Evolutionary conservation across 2,329 filamentous ascomycete genomes (phyloP).

Genomic region (Aspergillus ustus): DNA sequence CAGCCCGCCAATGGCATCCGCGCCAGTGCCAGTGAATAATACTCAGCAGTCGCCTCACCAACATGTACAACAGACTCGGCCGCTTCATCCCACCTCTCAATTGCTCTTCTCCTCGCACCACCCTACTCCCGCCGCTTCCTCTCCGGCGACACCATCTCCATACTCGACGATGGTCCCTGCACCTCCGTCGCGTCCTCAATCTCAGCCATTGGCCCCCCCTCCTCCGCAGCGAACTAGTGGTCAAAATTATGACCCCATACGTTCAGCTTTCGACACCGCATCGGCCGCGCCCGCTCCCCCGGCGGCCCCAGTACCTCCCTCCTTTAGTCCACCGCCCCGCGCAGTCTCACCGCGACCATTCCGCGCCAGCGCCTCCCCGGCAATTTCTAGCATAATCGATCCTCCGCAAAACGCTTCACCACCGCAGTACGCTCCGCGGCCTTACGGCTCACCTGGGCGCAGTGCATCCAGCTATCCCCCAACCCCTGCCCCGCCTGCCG

Average conservation of each 20-base stretch:
- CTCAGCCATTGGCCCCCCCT: constrained; percentile 49
- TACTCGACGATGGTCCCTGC: constrained; percentile 28
- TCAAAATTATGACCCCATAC: constrained; percentile 87
- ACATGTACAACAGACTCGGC: constrained; percentile 26
- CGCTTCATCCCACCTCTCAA: constrained; percentile 23
- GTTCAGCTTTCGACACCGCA: constrained; percentile 64
- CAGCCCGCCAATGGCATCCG: constrained; percentile 20
- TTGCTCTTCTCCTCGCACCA: constrained; percentile 37
- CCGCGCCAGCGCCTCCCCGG: constrained; percentile 85
- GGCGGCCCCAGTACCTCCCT: constrained; percentile 14
- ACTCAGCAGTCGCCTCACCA: constrained; percentile 17
- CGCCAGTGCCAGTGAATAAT: constrained; percentile 6
- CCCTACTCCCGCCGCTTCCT: constrained; percentile 24
- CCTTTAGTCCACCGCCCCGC: constrained; percentile 52
- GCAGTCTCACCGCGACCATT: constrained; percentile 56
- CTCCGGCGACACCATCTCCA: constrained; percentile 30
- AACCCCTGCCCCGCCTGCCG: constrained; percentile 33
- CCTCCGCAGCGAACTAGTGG: constrained; percentile 66
- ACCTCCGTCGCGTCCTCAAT: constrained; percentile 46
- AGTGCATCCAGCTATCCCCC: constrained; percentile 29
- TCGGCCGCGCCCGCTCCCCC: constrained; percentile 41
- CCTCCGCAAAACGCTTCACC: constrained; percentile 51
- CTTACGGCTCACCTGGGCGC: constrained; percentile 35
- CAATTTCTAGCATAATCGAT: constrained; percentile 88
- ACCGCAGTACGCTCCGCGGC: constrained; percentile 32